Evolutionary conservation across 305 asterid genomes (phyloP).

Genomic region (Fraxinus baroniana): DNA sequence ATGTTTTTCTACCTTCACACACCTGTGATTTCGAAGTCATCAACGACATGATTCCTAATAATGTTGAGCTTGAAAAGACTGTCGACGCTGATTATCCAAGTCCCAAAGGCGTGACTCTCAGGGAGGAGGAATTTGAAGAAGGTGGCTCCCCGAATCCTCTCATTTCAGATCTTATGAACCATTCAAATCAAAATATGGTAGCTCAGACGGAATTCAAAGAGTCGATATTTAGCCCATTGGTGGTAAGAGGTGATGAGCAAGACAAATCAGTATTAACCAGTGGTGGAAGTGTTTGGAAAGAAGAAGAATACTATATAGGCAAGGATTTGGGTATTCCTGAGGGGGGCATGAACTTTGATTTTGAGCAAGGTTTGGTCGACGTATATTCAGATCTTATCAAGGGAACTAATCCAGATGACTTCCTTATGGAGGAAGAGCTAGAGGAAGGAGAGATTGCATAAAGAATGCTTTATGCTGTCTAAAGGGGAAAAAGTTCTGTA

Average conservation of each 20-base stretch:
- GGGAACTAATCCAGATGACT: conserved; percentile 31
- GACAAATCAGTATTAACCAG: conserved; percentile 9
- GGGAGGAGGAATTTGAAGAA: conserved; percentile 73
- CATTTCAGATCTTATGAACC: conserved; percentile 46
- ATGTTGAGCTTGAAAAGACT: conserved; percentile 30
- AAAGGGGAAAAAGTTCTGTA: not conserved
- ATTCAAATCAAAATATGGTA: conserved; percentile 12
- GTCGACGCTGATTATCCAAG: conserved; percentile 12
- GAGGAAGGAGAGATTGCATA: conserved; percentile 81
- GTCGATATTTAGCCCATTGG: conserved; percentile 17
- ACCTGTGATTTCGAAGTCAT: conserved; percentile 57
- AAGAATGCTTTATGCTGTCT: not conserved
- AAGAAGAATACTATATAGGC: conserved; percentile 6
- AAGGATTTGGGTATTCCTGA: conserved; percentile 37
- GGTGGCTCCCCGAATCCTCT: conserved; percentile 41
- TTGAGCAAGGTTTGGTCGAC: conserved; percentile 37
- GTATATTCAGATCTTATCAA: conserved; percentile 31
- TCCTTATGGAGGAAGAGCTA: conserved; percentile 55
- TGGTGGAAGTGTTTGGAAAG: not conserved
- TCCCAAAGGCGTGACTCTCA: conserved; percentile 53
- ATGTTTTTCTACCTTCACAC: conserved; percentile 73
- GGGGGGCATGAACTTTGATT: conserved; percentile 42
- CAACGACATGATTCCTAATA: conserved; percentile 28
- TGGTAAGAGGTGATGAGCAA: conserved; percentile 8
- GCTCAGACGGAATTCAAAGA: conserved; percentile 19